A percentile compares a stretch with the other conserved stretches of the same genome.
Evolutionary conservation across 306 rosid species (phyloP).

Genomic region (Parietaria judaica): DNA sequence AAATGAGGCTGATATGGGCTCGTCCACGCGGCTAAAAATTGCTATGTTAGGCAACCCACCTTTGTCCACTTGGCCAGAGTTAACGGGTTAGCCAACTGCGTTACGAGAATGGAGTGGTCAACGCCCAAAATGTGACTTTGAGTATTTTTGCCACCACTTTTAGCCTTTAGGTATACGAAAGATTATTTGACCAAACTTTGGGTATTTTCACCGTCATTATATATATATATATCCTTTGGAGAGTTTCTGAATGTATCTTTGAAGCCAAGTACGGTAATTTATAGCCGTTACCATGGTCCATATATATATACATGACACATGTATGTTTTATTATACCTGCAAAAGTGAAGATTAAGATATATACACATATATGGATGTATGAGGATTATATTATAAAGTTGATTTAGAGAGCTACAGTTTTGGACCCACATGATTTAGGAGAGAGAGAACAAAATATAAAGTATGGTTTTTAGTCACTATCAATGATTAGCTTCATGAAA

Average conservation of each 20-base stretch:
- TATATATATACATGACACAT: background rate
- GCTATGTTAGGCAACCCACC: no score
- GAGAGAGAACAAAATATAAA: no score
- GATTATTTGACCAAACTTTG: no score
- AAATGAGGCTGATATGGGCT: no score
- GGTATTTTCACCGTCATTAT: no score
- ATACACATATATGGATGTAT: background rate
- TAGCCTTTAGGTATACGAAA: no score
- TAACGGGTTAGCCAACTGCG: no score
- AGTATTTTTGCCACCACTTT: no score
- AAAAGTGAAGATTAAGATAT: background rate
- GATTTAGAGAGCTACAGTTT: background rate
- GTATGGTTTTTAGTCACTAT: background rate
- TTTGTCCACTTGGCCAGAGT: no score
- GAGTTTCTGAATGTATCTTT: slow-evolving; percentile 23
- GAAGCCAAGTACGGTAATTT: slow-evolving; percentile 36
- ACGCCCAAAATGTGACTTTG: no score
- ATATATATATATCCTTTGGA: slow-evolving; percentile 19
- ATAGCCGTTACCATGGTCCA: slow-evolving; percentile 21
- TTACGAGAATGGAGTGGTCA: no score
- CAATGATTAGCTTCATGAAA: slow-evolving; percentile 9
- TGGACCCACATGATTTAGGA: background rate
- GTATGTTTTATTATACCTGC: background rate
- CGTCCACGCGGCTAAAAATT: no score
- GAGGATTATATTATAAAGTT: background rate